A percentile compares a stretch with the other conserved stretches of the same genome.
These are phyloP conservation scores for Aureobasidium mangrovei DNA, from an alignment of 2,329 filamentous ascomycete species.

Conservation along the genomic window DNA sequence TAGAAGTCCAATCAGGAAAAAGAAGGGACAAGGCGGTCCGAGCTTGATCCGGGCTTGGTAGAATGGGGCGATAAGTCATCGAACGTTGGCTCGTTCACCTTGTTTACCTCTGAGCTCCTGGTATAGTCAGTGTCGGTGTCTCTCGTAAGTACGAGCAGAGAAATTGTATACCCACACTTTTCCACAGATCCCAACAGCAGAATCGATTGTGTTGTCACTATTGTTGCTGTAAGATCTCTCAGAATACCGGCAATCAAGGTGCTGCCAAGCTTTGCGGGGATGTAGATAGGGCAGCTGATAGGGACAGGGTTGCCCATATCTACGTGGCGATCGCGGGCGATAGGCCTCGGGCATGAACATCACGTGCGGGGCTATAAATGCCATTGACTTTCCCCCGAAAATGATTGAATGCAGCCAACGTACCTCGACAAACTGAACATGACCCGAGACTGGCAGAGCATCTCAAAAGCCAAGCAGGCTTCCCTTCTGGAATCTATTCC, in stretches of 20 bases:
- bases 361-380: slow-evolving; percentile 7
- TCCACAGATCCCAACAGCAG: no score
- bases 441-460: slow-evolving; percentile 12
- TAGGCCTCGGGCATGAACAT: slow-evolving; percentile 11
- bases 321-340: not conserved
- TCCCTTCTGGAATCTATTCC: slow-evolving; percentile 41
- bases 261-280: slow-evolving; percentile 11
- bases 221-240: no score
- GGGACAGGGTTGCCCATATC: slow-evolving; percentile 1
- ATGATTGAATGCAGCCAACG: not conserved
- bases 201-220: no score
- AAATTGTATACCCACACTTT: no score
- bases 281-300: slow-evolving; percentile 3
- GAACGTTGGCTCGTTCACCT: no score
- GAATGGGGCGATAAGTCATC: no score
- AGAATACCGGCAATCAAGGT: not conserved
- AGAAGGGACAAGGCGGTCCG: not conserved
- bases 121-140: no score
- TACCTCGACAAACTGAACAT: not conserved
- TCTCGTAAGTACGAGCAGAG: no score
- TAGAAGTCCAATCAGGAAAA: not conserved
- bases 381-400: not conserved
- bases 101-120: no score
- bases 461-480: slow-evolving; percentile 9
- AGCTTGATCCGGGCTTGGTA: not conserved